phyloP scores from a whole-genome alignment of 352 stramenopile species.

The Globisporangium viniferum region DNA sequence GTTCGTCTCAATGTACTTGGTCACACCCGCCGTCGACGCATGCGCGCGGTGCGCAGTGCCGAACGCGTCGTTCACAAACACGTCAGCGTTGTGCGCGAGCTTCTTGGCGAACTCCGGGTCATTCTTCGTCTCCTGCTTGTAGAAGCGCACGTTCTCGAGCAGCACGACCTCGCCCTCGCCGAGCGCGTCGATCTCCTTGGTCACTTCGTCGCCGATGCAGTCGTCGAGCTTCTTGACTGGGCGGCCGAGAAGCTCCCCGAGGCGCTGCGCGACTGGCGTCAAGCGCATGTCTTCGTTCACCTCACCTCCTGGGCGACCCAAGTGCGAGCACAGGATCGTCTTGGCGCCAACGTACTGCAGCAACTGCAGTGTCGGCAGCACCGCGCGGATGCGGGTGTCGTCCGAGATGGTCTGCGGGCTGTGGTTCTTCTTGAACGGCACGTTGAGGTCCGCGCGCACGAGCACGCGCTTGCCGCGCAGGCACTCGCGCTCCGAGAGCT shows the following conservation, averaged over 20 bases:
- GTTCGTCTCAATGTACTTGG: slow-evolving; percentile 91
- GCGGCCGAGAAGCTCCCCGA: slow-evolving; percentile 91
- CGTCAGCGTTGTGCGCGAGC: slow-evolving; percentile 90
- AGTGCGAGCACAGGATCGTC: slow-evolving; percentile 94
- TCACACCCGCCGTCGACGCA: slow-evolving; percentile 96
- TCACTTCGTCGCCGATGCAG: slow-evolving; percentile 93
- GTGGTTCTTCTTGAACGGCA: slow-evolving; percentile 93
- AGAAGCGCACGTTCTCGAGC: slow-evolving; percentile 96
- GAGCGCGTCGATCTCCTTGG: slow-evolving; percentile 69
- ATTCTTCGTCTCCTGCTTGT: slow-evolving; percentile 98
- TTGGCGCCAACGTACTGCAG: slow-evolving; percentile 95
- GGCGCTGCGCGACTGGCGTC: slow-evolving; percentile 89
- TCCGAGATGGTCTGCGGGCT: slow-evolving; percentile 95
- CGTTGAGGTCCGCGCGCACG: slow-evolving; percentile 98
- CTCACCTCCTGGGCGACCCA: slow-evolving; percentile 95
- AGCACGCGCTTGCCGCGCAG: slow-evolving; percentile 96
- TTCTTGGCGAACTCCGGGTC: slow-evolving; percentile 93
- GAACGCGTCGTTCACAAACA: slow-evolving; percentile 99
- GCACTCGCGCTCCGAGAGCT: slow-evolving; percentile 55
- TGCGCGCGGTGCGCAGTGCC: slow-evolving; percentile 97
- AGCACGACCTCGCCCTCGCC: slow-evolving; percentile 92
- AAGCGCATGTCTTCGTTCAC: slow-evolving; percentile 80
- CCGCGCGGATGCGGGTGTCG: slow-evolving; percentile 93
- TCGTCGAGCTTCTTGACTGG: slow-evolving; percentile 93
- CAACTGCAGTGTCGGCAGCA: slow-evolving; percentile 91